These are phyloP conservation scores for Erysimum pusillum DNA, from an alignment of 441 rosid genomes.

Conservation along the genomic window DNA sequence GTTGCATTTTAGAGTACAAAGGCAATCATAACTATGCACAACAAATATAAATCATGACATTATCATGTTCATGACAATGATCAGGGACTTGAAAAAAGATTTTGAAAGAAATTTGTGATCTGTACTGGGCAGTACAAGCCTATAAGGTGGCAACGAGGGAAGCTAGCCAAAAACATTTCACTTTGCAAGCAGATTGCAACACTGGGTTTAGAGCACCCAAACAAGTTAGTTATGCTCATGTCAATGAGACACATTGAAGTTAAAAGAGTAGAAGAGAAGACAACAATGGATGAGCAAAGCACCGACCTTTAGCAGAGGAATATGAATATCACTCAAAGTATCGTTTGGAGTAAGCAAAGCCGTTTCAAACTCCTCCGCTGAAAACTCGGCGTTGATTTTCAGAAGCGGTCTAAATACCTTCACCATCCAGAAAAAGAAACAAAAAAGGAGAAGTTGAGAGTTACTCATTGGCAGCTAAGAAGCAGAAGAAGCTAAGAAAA, in stretches of 20 bases:
- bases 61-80: too few species aligned
- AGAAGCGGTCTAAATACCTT: slow-evolving; percentile 89
- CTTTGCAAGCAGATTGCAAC: background rate
- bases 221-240: slow-evolving; percentile 30
- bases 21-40: slow-evolving; percentile 5
- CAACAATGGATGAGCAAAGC: slow-evolving; percentile 20
- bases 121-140: slow-evolving; percentile 7
- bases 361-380: slow-evolving; percentile 97
- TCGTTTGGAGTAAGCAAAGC: slow-evolving; percentile 88
- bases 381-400: slow-evolving; percentile 87
- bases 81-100: too few species aligned
- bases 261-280: slow-evolving; percentile 11
- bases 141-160: slow-evolving; percentile 13
- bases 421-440: slow-evolving; percentile 27
- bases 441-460: slow-evolving; percentile 21
- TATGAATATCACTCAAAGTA: slow-evolving; percentile 90
- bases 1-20: background rate
- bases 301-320: slow-evolving; percentile 90
- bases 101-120: background rate
- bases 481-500: slow-evolving; percentile 4
- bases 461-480: slow-evolving; percentile 32
- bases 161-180: slow-evolving; percentile 17
- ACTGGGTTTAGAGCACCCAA: background rate
- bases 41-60: background rate
- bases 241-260: slow-evolving; percentile 28